A percentile compares a stretch with the other conserved stretches of the same genome.
Evolutionary conservation across 2,329 filamentous ascomycete species (phyloP).

Genomic region (Apiospora malaysiana): DNA sequence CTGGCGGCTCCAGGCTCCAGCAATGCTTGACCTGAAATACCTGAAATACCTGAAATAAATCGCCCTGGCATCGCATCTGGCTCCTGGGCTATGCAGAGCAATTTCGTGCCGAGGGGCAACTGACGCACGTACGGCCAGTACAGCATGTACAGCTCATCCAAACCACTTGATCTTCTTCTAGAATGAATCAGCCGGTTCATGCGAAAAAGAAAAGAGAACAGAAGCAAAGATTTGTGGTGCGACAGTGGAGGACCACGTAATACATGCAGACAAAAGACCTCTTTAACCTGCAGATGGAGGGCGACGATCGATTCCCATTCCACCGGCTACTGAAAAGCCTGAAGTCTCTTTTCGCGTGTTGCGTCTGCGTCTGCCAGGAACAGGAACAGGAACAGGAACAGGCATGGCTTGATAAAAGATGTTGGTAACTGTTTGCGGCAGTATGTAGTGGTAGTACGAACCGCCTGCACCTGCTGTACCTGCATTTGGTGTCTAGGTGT

Average conservation of each 20-base stretch:
- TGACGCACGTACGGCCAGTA: not conserved
- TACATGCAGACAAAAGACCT: not conserved
- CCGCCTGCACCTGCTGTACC: constrained; percentile 3
- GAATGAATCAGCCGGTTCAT: constrained; percentile 4
- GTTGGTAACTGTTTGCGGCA: constrained; percentile 2
- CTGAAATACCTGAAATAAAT: not conserved
- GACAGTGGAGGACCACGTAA: constrained; percentile 13
- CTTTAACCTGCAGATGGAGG: constrained; percentile 5
- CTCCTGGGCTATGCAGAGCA: constrained; percentile 1
- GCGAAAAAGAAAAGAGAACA: no score
- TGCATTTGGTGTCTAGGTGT: not conserved
- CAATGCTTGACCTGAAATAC: constrained; percentile 11
- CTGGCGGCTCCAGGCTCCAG: not conserved
- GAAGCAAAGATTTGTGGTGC: constrained; percentile 18
- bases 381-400: no score
- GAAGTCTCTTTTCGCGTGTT: no score
- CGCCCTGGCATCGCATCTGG: constrained; percentile 6
- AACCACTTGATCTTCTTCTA: not conserved
- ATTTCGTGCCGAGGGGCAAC: not conserved
- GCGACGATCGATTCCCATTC: not conserved
- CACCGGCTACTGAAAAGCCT: not conserved
- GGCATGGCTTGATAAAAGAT: not conserved
- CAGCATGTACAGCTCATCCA: not conserved
- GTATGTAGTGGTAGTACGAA: not conserved
- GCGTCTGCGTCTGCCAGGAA: no score